Base-by-base conservation (phyloP, 192 early-diverging fungal species). In the Spinellus fusiger region DNA sequence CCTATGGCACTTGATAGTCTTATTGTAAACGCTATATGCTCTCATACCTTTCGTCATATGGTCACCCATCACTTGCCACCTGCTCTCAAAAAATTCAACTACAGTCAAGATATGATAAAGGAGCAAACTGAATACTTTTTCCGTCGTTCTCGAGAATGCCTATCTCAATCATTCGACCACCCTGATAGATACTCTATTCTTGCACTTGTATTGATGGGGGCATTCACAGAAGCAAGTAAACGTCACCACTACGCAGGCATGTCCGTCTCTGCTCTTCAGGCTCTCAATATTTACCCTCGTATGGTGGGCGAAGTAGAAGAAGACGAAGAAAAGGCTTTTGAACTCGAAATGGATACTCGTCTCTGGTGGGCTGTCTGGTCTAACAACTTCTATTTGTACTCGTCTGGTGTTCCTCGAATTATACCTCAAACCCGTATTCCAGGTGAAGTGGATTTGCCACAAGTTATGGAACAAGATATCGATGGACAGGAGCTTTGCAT, bases 351-450 rank as follows among this genome's bases (percentile, higher is more conserved):
- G 50, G 71, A 73, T 34, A 68, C 65, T 31, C 51, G 71, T 34
- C 62, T 73, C 31, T 73, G 71, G 71, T 73, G 71, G 71, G 68
- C 31, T 61, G 62, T 58, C 23, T 73, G 71, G 71, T 28, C 65
- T 15, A 50, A 64, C 32, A 65, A 68, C 44, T 61, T 73, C 29
- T 68, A 59, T 20, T 50, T 64, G 16, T 56, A 63, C 16, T 57
- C 65, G 15, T 54, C 61, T 23, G 71, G 71, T 34, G 52, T 27
- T 32, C 57, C 53, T 6, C 59, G 59, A n/a, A 64, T 56, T 55
- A 48, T 55, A 3, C 60, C 65, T 5, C 56, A 59, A 15, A 23
- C 44, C 20, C 26, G 38, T 5, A 18, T 26, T 32, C 28, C 46
- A 5, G 66, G 65, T 12, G 46, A 61, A 46, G 54, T 55, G 18